These are phyloP conservation scores for Leccinum aurantiacum DNA, from an alignment of 768 basidiomycete species.

Conservation along the genomic window DNA sequence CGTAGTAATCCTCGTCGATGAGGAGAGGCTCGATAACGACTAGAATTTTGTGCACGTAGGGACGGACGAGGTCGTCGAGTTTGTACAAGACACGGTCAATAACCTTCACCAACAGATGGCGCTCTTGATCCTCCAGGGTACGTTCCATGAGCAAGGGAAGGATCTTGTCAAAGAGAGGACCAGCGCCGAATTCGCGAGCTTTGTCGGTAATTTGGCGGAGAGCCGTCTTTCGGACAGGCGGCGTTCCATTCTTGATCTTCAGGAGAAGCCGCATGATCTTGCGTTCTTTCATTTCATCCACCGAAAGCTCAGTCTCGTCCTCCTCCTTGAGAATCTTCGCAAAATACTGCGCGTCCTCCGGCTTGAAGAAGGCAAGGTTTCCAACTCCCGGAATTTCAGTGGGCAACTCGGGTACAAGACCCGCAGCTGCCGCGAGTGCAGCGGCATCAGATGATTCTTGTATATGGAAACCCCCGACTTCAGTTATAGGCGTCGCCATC, in stretches of 20 bases:
- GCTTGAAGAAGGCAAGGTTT: slow-evolving; percentile 95
- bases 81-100: slow-evolving; percentile 99
- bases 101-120: slow-evolving; percentile 96
- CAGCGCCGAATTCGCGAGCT: slow-evolving; percentile 97
- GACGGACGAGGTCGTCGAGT: slow-evolving; percentile 96
- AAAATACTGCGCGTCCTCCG: slow-evolving; percentile 97
- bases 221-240: slow-evolving; percentile 96
- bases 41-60: slow-evolving; percentile 98
- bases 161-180: slow-evolving; percentile 98
- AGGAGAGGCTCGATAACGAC: slow-evolving; percentile 99
- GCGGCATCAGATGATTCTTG: slow-evolving; percentile 93
- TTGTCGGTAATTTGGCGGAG: slow-evolving; percentile 98
- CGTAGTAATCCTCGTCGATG: slow-evolving; percentile 97
- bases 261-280: slow-evolving; percentile 98
- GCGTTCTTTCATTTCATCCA: slow-evolving; percentile 99
- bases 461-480: slow-evolving; percentile 89
- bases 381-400: slow-evolving; percentile 99
- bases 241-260: slow-evolving; percentile 99
- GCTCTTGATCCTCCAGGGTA: slow-evolving; percentile 96
- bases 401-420: slow-evolving; percentile 88
- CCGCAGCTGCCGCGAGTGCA: slow-evolving; percentile 84
- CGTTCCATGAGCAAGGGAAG: slow-evolving; percentile 97
- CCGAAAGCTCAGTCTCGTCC: slow-evolving; percentile 87
- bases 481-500: slow-evolving; percentile 52
- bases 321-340: slow-evolving; percentile 95